A percentile compares a stretch with the other conserved stretches of the same genome.
These are phyloP conservation scores for Calycina herbarum DNA, from an alignment of 2,329 filamentous ascomycete species.

Conservation along the genomic window DNA sequence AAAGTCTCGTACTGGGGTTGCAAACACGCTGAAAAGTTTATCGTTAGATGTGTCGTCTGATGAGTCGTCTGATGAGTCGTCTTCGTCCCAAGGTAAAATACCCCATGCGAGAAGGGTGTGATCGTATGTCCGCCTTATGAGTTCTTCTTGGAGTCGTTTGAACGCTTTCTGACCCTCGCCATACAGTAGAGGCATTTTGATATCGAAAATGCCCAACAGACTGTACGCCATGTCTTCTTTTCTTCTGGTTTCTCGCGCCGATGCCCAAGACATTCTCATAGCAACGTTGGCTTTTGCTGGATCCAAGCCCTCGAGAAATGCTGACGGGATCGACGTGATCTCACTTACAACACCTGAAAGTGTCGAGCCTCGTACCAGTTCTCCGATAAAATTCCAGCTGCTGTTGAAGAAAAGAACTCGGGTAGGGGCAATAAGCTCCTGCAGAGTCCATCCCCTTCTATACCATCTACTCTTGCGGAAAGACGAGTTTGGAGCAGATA, in stretches of 20 bases:
- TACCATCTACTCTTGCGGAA: background rate
- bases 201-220: conserved; percentile 39
- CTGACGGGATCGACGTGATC: background rate
- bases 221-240: conserved; percentile 38
- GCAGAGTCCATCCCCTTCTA: background rate
- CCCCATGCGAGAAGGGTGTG: conserved; percentile 39
- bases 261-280: conserved; percentile 39
- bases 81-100: too few relatives aligned
- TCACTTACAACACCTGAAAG: too few relatives aligned
- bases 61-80: too few relatives aligned
- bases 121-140: conserved; percentile 38
- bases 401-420: background rate
- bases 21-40: too few relatives aligned
- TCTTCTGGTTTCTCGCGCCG: conserved; percentile 36
- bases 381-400: background rate
- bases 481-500: background rate
- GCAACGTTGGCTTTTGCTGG: background rate
- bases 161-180: conserved; percentile 40
- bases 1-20: too few relatives aligned
- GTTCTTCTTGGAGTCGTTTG: conserved; percentile 39
- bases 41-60: too few relatives aligned
- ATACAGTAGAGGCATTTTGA: conserved; percentile 40
- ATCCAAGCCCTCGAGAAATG: background rate
- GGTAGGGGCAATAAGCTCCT: background rate
- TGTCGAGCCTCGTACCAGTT: background rate